Percentiles rank a stretch among this genome's conserved stretches.
Conservation (phyloP, 305 asterid species). For the Fraxinus sp. region DNA sequence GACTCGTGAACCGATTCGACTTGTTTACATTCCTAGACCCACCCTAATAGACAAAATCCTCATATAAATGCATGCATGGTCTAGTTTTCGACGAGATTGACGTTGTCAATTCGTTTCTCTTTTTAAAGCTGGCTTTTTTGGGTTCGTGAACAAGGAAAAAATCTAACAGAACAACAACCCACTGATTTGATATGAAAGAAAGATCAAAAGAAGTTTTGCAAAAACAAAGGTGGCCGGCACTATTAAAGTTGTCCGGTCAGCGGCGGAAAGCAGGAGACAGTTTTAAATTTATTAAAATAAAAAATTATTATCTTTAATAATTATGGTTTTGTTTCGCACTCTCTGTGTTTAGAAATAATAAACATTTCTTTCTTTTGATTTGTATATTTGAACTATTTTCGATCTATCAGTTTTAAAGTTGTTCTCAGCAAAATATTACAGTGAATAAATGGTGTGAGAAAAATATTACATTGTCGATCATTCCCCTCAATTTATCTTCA, state of each 20-base stretch:
- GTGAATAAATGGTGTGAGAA: background rate
- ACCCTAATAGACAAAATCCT: background rate
- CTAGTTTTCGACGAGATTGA: background rate
- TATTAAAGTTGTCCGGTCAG: slow-evolving; percentile 34
- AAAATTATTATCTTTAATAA: background rate
- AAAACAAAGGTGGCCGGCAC: slow-evolving; percentile 38
- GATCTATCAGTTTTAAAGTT: background rate
- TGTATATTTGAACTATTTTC: background rate
- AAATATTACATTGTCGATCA: too few relatives aligned
- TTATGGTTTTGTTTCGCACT: background rate
- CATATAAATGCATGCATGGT: background rate
- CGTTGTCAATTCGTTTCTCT: background rate
- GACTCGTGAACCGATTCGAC: too few relatives aligned
- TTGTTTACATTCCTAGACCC: too few relatives aligned
- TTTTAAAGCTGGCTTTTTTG: background rate
- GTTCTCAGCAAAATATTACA: background rate
- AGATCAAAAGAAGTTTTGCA: slow-evolving; percentile 17
- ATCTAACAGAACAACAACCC: background rate
- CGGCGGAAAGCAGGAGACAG: slow-evolving; percentile 35
- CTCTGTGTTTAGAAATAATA: background rate
- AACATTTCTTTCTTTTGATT: background rate
- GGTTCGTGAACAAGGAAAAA: slow-evolving; percentile 28
- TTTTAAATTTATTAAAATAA: background rate
- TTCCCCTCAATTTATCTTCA: background rate
- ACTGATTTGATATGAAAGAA: slow-evolving; percentile 10